Conservation (phyloP, 768 basidiomycete genomes). For the Omphalotus guepiniiformis region DNA sequence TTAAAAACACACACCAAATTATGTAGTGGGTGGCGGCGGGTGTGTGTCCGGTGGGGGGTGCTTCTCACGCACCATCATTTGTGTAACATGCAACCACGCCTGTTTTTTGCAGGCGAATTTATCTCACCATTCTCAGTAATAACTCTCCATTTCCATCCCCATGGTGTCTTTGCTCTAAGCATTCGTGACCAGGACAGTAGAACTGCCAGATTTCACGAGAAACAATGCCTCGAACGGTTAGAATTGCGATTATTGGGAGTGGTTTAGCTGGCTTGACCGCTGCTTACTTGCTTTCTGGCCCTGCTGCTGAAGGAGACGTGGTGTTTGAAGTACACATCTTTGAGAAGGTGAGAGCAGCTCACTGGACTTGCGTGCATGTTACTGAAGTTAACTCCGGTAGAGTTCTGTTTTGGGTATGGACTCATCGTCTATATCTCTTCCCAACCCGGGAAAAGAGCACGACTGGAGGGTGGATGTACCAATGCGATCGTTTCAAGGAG, state of each 20-base stretch:
- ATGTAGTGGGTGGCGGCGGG: too few species aligned
- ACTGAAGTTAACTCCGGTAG: slow-evolving; percentile 27
- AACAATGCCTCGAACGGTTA: slow-evolving; percentile 34
- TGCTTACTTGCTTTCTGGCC: slow-evolving; percentile 49
- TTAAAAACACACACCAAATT: too few species aligned
- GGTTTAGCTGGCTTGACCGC: slow-evolving; percentile 73
- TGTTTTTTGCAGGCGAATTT: too few species aligned
- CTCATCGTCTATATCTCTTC: slow-evolving; percentile 50
- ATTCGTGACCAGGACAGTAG: too few species aligned
- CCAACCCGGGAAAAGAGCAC: slow-evolving; percentile 28
- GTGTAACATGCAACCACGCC: too few species aligned
- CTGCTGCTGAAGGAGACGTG: slow-evolving; percentile 31
- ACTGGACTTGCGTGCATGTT: slow-evolving; percentile 2
- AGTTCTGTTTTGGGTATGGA: slow-evolving; percentile 63
- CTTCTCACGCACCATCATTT: too few species aligned
- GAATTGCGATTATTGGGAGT: slow-evolving; percentile 67
- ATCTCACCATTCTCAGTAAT: too few species aligned
- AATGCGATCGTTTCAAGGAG: slow-evolving; percentile 80
- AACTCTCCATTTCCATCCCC: too few species aligned
- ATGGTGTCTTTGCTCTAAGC: too few species aligned
- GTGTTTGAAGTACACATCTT: slow-evolving; percentile 67
- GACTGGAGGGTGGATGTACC: slow-evolving; percentile 70
- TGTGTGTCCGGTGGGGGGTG: too few species aligned
- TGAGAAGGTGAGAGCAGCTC: slow-evolving; percentile 54
- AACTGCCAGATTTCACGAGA: too few species aligned